Evolutionary conservation across 2,329 filamentous ascomycete genomes (phyloP).

Genomic region (Fusarium verrucosum): DNA sequence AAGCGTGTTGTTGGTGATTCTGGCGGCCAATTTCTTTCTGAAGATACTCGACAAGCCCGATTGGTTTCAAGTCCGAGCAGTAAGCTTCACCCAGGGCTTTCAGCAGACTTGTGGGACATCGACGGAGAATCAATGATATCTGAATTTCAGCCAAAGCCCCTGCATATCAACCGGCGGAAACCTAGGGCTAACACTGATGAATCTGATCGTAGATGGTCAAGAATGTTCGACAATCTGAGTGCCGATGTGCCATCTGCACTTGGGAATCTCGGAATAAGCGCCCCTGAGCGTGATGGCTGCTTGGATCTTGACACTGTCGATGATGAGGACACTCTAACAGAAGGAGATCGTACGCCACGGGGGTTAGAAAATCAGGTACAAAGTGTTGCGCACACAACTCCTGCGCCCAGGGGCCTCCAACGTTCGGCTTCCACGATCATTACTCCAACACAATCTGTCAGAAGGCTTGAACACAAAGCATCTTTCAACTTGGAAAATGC

Average conservation of each 20-base stretch:
- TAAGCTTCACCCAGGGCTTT: conserved; percentile 26
- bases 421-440: conserved; percentile 26
- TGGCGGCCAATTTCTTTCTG: conserved; percentile 34
- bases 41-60: conserved; percentile 28
- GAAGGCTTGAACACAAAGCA: conserved; percentile 10
- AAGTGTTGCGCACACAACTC: background rate
- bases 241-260: conserved; percentile 4
- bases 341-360: conserved; percentile 3
- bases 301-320: background rate
- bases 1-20: conserved; percentile 38
- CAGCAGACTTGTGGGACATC: conserved; percentile 37
- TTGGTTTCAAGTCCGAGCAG: conserved; percentile 31
- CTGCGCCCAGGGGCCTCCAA: conserved; percentile 13
- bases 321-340: background rate
- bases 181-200: conserved; percentile 5
- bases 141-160: conserved; percentile 41
- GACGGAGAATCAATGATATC: conserved; percentile 30
- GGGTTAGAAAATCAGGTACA: conserved; percentile 5
- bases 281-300: background rate
- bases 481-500: conserved; percentile 25
- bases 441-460: conserved; percentile 35
- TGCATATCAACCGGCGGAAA: conserved; percentile 33
- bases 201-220: conserved; percentile 24
- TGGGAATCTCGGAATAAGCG: conserved; percentile 8
- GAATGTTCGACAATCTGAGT: conserved; percentile 14